Evolutionary conservation across 495 filamentous ascomycete genomes (phyloP).

Genomic region (Choiromyces venosus): DNA sequence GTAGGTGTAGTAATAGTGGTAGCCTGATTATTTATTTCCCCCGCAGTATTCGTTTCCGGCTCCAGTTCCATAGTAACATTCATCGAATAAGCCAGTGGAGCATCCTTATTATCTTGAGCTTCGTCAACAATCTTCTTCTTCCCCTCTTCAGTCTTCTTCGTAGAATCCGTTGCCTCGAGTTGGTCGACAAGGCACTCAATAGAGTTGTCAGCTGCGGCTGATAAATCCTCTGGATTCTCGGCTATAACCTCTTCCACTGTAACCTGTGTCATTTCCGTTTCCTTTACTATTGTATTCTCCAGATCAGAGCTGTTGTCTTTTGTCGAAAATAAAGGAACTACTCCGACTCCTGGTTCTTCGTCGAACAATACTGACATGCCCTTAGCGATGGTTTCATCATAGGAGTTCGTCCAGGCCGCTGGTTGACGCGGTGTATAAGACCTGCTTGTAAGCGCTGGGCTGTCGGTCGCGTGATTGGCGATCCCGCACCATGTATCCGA

Average conservation of each 20-base stretch:
- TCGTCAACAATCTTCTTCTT: slow-evolving; percentile 15
- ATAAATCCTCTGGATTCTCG: slow-evolving; percentile 32
- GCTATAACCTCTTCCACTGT: slow-evolving; percentile 26
- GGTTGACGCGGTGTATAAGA: slow-evolving; percentile 39
- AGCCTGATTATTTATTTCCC: neutral
- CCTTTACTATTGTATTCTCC: slow-evolving; percentile 6
- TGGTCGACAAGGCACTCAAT: slow-evolving; percentile 24
- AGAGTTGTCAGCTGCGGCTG: slow-evolving; percentile 32
- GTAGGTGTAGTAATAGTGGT: neutral
- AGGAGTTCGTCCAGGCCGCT: slow-evolving; percentile 31
- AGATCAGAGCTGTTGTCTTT: slow-evolving; percentile 6
- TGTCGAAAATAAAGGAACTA: slow-evolving; percentile 23
- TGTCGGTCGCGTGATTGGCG: slow-evolving; percentile 32
- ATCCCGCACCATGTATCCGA: slow-evolving; percentile 26
- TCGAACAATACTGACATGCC: slow-evolving; percentile 35
- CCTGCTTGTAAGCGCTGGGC: slow-evolving; percentile 33
- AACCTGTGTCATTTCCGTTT: slow-evolving; percentile 29
- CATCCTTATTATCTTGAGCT: slow-evolving; percentile 15
- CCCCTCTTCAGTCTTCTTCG: slow-evolving; percentile 15
- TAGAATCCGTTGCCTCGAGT: slow-evolving; percentile 21
- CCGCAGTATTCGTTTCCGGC: neutral
- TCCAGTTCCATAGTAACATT: neutral
- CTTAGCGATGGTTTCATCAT: slow-evolving; percentile 35
- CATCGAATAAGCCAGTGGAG: neutral
- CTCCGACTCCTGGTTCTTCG: slow-evolving; percentile 26